Evolutionary conservation across 1,139 yeast genomes (phyloP).

Genomic region (Taphrina flavorubra): DNA sequence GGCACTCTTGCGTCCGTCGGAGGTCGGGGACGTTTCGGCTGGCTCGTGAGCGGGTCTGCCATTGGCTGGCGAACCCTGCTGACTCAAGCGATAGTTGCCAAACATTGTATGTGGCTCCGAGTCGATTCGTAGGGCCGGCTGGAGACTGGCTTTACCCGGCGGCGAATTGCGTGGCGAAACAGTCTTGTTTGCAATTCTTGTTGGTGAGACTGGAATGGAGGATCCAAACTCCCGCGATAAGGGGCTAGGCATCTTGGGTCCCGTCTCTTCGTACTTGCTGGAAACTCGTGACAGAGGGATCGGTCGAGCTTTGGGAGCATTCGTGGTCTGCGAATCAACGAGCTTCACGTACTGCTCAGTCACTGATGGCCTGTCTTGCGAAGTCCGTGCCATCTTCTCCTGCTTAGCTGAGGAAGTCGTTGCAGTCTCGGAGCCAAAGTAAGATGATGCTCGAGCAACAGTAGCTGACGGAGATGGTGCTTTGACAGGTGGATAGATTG

Average conservation of each 20-base stretch:
- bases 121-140: neutral
- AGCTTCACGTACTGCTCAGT: slow-evolving; percentile 2
- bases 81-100: slow-evolving; percentile 13
- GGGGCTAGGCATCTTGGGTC: slow-evolving; percentile 2
- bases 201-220: neutral
- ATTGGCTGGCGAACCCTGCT: neutral
- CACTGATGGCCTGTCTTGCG: neutral
- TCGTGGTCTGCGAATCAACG: neutral
- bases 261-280: neutral
- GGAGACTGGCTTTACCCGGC: neutral
- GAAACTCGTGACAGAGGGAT: neutral
- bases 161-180: neutral
- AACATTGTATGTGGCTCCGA: slow-evolving; percentile 11
- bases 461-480: neutral
- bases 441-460: neutral
- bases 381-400: neutral
- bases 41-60: neutral
- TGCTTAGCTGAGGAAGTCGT: neutral
- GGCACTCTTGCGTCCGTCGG: slow-evolving; percentile 4
- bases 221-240: slow-evolving; percentile 5
- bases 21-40: neutral
- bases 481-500: neutral
- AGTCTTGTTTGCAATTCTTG: neutral
- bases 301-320: neutral
- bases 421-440: neutral